A percentile compares a stretch with the other conserved stretches of the same genome.
Conservation (phyloP, 164 flowering plant species). For the Liquidambar formosana region DNA sequence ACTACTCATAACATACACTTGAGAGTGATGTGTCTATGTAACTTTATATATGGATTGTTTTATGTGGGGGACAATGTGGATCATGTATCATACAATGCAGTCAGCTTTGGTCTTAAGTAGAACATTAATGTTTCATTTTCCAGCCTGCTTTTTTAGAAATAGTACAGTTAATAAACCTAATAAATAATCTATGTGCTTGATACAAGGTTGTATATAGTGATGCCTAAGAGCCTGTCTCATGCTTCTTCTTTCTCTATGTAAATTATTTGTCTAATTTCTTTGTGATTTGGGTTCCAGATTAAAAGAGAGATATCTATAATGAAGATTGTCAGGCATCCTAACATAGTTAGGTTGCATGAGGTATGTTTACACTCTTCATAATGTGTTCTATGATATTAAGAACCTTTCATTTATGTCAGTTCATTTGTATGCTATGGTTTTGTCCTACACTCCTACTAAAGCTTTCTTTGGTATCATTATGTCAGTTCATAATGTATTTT, state of each 20-base stretch:
- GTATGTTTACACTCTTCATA: slow-evolving; percentile 34
- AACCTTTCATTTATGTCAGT: not conserved
- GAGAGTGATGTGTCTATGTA: too few relatives aligned
- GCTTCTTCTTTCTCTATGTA: slow-evolving; percentile 1
- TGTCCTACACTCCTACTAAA: not conserved
- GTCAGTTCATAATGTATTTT: not conserved
- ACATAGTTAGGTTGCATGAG: slow-evolving; percentile 88
- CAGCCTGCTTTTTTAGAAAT: too few relatives aligned
- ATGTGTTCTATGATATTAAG: not conserved
- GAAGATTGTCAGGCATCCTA: slow-evolving; percentile 98
- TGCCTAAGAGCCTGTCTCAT: not conserved
- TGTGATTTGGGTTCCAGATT: slow-evolving; percentile 55
- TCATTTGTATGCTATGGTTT: not conserved
- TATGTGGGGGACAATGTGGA: too few relatives aligned
- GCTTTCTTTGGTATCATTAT: too few relatives aligned
- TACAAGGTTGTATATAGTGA: not conserved
- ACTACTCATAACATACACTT: too few relatives aligned
- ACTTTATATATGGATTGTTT: too few relatives aligned
- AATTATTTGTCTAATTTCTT: slow-evolving; percentile 7
- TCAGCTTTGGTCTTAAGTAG: too few relatives aligned
- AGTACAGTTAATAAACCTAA: not conserved
- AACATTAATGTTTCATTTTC: too few relatives aligned
- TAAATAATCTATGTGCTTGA: not conserved
- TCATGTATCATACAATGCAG: too few relatives aligned
- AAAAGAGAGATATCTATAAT: slow-evolving; percentile 96